Percentiles rank a stretch among this genome's conserved stretches.
These are phyloP conservation scores for Marasmius fiardii DNA, from an alignment of 1,284 basidiomycete genomes.

Conservation along the genomic window DNA sequence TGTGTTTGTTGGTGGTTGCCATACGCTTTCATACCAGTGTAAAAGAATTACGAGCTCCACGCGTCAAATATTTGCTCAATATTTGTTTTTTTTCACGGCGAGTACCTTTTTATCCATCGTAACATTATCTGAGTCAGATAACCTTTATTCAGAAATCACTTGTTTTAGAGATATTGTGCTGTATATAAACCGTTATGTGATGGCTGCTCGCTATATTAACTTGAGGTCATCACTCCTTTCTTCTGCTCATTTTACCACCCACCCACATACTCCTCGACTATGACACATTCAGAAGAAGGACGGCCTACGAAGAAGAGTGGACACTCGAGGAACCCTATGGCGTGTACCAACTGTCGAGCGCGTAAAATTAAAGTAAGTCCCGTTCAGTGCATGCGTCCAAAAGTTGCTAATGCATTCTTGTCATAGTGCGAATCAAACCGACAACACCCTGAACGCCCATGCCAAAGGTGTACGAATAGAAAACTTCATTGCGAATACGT, in stretches of 20 bases:
- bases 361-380: constrained; percentile 14
- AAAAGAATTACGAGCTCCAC: neutral
- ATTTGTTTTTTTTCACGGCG: neutral
- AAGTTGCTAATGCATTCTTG: neutral
- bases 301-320: constrained; percentile 1
- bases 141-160: neutral
- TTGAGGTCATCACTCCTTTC: neutral
- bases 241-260: neutral
- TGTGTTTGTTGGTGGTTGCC: constrained; percentile 1
- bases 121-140: constrained; percentile 5
- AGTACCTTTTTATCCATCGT: neutral
- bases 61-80: neutral
- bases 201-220: neutral
- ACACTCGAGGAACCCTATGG: constrained; percentile 10
- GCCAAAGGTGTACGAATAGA: constrained; percentile 13
- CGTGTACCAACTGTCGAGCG: constrained; percentile 15
- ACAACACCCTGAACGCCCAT: constrained; percentile 14
- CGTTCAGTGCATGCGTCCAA: neutral
- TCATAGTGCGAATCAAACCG: constrained; percentile 14
- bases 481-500: constrained; percentile 16
- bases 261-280: neutral
- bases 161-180: constrained; percentile 1
- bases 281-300: constrained; percentile 1
- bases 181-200: neutral
- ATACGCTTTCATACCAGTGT: neutral